Evolutionary conservation across 306 rosid genomes (phyloP), one percentile per base, ranked within the genome.

Genomic region (Neltuma alba): DNA sequence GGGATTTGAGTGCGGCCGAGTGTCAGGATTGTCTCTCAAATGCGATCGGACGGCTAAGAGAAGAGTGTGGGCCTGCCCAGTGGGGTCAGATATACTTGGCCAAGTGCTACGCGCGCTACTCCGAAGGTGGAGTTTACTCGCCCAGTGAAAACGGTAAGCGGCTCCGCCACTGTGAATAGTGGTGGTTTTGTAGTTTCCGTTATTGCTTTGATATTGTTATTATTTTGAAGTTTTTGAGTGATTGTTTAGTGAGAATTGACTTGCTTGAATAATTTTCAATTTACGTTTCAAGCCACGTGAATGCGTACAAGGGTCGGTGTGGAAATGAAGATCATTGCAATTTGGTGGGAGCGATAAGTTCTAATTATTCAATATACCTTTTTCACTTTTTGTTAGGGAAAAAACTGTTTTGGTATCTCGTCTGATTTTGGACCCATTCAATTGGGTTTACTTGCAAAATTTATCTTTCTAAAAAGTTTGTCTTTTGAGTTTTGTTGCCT

Each of bases 31-130:
- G 99, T 41, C 15, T 93, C 4, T 84, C 94, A 0, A 91, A 84
- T 5, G 94, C 99, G 5, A 87, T 90, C 88, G 90, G 88, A 85
- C 91, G 88, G 92, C 83, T 92, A 10, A 91, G 68, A 79, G 86
- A 80, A 0, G 92, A 81, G 12, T 95, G 99, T 44, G 99, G 93
- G 48, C 79, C 85, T 12, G 45, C 91, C 45, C 28, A 63, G 2
- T 95, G 85, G 92, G 98, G 93, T 0, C 86, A 92, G 42, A 25
- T 95, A 57, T 95, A 72, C 80, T 72, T 95, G 87, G 97, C 94
- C 1, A 95, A 91, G 84, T 95, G 99, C 92, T 92, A 89, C 91
- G 96, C 86, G 82, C 92, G 98, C 0, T 91, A 78, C 86, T 77
- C 90, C 33, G 80, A 77, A 74, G 84, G 90, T 83, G 94, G 87